Evolutionary conservation across 2,329 filamentous ascomycete species (phyloP), one percentile per base, ranked within the genome.

Genomic region (Botryotinia convoluta): DNA sequence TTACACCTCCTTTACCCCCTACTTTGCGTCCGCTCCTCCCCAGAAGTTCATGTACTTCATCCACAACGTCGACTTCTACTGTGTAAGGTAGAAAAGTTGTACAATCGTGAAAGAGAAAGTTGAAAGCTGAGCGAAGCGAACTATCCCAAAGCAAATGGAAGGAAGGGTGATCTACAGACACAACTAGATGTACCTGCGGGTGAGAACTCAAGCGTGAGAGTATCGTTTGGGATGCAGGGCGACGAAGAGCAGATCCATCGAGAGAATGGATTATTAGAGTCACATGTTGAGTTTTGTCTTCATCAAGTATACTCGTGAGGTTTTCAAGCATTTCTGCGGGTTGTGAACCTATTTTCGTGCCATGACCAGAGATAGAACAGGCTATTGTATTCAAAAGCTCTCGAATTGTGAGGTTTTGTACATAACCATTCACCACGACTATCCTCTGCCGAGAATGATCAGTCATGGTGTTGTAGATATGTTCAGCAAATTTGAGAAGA

Each of bases 91-190:
- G 86, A 80, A 97, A 98, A 0, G 96, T 98, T 1, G 96, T 98
- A 79, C 92, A 92, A 83, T 99, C 95, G 84, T 99, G 96, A 83
- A 97, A 98, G 42, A 94, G 85, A 77, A 98, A 95, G 81, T 93
- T 92, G 83, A 95, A 93, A 42, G 92, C 89, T 26, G 93, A 91
- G 64, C 93, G 91, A n/a, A 95, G 86, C 72, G 91, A 91, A 71
- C 93, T 91, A 82, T 98, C 94, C 95, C 95, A 99, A 69, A 98
- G 87, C 1, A 98, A 84, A 0, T 93, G 85, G 79, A 97, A 97
- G 78, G 93, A 93, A 10, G 95, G 94, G 14, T 93, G 94, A 83
- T 98, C 95, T 72, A 92, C 92, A 1, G 94, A 97, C 77, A 92
- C 93, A 44, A 97, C 82, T 39, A 98, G 85, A 71, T 87, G 89